Base-by-base conservation (phyloP, 2,329 filamentous ascomycete species). In the Cercospora zeae-maydis region DNA sequence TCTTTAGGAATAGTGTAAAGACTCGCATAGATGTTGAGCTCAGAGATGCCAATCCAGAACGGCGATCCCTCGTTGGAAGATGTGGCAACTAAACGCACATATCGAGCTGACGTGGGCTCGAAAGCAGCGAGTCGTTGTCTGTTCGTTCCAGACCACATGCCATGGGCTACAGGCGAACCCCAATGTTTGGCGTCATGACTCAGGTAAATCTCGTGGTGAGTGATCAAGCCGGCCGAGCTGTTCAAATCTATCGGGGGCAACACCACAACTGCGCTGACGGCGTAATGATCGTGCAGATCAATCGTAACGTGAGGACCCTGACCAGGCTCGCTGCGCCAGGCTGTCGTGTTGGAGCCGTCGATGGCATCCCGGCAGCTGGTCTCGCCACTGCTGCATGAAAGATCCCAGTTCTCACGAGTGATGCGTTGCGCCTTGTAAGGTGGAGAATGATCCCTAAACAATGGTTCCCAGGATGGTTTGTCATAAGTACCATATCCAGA, bases 401-500 rank as follows among this genome's bases (percentile, higher is more conserved):
- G 53, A 39, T 56, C 53, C 34, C 53, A 56, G n/a, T 56, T 21
- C n/a, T 56, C 53, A 56, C 53, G 53, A 30, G 53, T 56, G 53
- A 56, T 56, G 53, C 53, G 53, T 33, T 56, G 33, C 16, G 53
- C 53, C 53, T 56, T 56, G 53, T 56, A 56, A 56, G 53, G 53
- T 56, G 53, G 53, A 56, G 53, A 56, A 33, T 56, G 53, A 37
- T 56, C 53, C 53, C 39, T 37, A 19, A 56, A 56, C 27, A 34
- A 37, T 24, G 53, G 53, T 30, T 56, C 53, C 53, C 53, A 56
- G 53, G 53, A 56, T 39, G 53, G 53, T 56, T 56, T 56, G 53
- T 56, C 53, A 39, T 56, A 56, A 30, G 53, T 56, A 56, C 53
- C 53, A 56, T 56, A 56, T 56, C 53, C 53, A 56, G 53, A 56